Conservation (phyloP, 371 early-diverging fungal genomes). For the Smittium culicis region DNA sequence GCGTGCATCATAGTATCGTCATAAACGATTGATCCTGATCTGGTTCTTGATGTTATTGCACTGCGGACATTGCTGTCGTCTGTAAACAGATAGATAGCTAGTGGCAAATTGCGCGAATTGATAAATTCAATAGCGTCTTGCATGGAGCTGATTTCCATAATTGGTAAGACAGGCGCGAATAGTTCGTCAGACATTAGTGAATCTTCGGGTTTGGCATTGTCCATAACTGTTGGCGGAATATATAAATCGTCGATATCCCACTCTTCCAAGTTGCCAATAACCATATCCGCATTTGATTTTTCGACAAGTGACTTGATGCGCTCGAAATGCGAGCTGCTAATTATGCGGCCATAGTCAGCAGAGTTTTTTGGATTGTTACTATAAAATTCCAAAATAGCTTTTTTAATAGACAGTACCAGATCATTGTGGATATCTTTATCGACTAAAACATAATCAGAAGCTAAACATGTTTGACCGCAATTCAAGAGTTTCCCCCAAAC, state of each 20-base stretch:
- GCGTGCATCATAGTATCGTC: conserved; percentile 64
- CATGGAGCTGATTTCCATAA: conserved; percentile 48
- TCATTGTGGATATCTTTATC: conserved; percentile 35
- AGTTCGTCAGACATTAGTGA: conserved; percentile 58
- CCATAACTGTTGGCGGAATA: conserved; percentile 51
- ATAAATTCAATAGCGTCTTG: conserved; percentile 60
- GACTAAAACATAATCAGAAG: conserved; percentile 69
- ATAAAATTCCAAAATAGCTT: conserved; percentile 31
- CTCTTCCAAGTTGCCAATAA: conserved; percentile 37
- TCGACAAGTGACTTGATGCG: conserved; percentile 47
- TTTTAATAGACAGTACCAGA: conserved; percentile 37
- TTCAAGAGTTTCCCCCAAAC: conserved; percentile 72
- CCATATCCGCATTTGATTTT: conserved; percentile 36
- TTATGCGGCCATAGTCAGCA: conserved; percentile 48
- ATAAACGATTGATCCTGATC: conserved; percentile 58
- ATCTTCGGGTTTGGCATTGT: conserved; percentile 31
- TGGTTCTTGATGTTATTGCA: conserved; percentile 35
- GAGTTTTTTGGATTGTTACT: conserved; percentile 38
- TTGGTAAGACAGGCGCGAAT: conserved; percentile 79
- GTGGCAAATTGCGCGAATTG: conserved; percentile 45
- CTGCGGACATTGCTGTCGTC: conserved; percentile 28
- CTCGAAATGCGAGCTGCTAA: conserved; percentile 53
- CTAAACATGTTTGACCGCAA: conserved; percentile 79
- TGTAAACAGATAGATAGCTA: conserved; percentile 56
- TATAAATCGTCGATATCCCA: conserved; percentile 40